phyloP scores from a whole-genome alignment of 352 stramenopile genomes.

The Phytophthora sp. region DNA sequence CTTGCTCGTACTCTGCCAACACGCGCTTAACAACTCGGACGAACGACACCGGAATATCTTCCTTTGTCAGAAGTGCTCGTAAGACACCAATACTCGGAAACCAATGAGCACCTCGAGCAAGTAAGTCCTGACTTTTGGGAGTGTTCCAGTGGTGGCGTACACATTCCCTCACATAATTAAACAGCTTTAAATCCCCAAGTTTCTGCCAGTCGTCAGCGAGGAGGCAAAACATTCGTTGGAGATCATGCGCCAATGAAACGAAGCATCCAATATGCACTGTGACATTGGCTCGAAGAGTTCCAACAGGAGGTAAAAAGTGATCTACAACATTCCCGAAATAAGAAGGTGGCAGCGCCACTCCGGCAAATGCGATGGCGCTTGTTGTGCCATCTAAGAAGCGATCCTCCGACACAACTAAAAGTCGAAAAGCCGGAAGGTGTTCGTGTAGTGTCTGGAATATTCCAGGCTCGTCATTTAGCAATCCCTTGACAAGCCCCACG shows the following conservation, averaged over 20 bases:
- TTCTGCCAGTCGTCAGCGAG: constrained; percentile 6
- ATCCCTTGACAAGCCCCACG: constrained; percentile 26
- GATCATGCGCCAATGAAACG: constrained; percentile 41
- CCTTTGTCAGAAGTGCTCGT: constrained; percentile 35
- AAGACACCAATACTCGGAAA: constrained; percentile 52
- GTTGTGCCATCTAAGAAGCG: constrained; percentile 28
- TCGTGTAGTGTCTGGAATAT: constrained; percentile 40
- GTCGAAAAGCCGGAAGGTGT: constrained; percentile 37
- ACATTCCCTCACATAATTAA: constrained; percentile 42
- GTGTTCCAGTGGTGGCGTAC: constrained; percentile 51
- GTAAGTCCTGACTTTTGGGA: constrained; percentile 36
- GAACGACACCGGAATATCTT: constrained; percentile 42
- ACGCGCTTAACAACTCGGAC: constrained; percentile 36
- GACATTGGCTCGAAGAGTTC: constrained; percentile 36
- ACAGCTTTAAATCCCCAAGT: not conserved
- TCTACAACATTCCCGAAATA: constrained; percentile 41
- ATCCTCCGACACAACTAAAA: constrained; percentile 37
- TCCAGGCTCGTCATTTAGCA: constrained; percentile 14
- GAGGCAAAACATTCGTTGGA: constrained; percentile 30
- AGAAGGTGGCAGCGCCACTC: constrained; percentile 1
- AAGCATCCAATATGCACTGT: constrained; percentile 48
- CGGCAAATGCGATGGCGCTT: not conserved
- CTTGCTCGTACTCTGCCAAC: constrained; percentile 52
- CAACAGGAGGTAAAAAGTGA: constrained; percentile 32
- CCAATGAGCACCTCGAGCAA: constrained; percentile 49